These are phyloP conservation scores for Trichoderma atrobrunneum DNA, from an alignment of 2,329 filamentous ascomycete genomes.

Conservation along the genomic window DNA sequence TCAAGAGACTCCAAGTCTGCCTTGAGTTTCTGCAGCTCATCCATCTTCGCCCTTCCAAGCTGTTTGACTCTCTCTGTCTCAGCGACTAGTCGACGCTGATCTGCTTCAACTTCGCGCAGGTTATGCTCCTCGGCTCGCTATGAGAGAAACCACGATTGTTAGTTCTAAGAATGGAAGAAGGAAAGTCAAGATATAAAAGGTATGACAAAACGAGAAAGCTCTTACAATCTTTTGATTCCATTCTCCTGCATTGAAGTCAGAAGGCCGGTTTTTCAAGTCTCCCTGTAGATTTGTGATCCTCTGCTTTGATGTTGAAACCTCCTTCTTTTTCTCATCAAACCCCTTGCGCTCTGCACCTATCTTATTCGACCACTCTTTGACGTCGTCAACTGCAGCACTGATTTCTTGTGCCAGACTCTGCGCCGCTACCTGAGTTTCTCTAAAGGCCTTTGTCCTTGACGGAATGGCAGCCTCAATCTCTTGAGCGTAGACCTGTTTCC, in stretches of 20 bases:
- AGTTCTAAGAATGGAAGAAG: slow-evolving; percentile 19
- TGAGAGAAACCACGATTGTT: not conserved
- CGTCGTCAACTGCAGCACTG: slow-evolving; percentile 34
- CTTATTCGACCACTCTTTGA: slow-evolving; percentile 43
- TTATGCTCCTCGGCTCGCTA: slow-evolving; percentile 61
- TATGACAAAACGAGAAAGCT: not conserved
- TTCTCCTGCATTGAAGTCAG: slow-evolving; percentile 64
- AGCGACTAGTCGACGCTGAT: slow-evolving; percentile 35
- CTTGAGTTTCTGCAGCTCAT: slow-evolving; percentile 40
- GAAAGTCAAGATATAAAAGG: not conserved
- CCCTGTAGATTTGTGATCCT: slow-evolving; percentile 63
- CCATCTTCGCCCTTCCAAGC: slow-evolving; percentile 41
- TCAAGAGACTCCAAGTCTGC: slow-evolving; percentile 59
- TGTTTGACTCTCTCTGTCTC: slow-evolving; percentile 43
- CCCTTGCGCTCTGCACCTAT: slow-evolving; percentile 51
- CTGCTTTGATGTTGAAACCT: slow-evolving; percentile 48
- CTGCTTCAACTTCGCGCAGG: slow-evolving; percentile 49
- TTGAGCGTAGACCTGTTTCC: slow-evolving; percentile 65
- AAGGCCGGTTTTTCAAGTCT: slow-evolving; percentile 58
- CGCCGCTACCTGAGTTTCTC: slow-evolving; percentile 51
- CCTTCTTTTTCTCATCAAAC: slow-evolving; percentile 50
- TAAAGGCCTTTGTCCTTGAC: slow-evolving; percentile 53
- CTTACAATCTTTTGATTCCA: slow-evolving; percentile 73
- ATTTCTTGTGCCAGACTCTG: slow-evolving; percentile 44
- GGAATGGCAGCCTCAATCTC: slow-evolving; percentile 55